Evolutionary conservation across 495 filamentous ascomycete species (phyloP), one percentile per base, ranked within the genome.

Genomic region (Aspergillus sclerotioniger): DNA sequence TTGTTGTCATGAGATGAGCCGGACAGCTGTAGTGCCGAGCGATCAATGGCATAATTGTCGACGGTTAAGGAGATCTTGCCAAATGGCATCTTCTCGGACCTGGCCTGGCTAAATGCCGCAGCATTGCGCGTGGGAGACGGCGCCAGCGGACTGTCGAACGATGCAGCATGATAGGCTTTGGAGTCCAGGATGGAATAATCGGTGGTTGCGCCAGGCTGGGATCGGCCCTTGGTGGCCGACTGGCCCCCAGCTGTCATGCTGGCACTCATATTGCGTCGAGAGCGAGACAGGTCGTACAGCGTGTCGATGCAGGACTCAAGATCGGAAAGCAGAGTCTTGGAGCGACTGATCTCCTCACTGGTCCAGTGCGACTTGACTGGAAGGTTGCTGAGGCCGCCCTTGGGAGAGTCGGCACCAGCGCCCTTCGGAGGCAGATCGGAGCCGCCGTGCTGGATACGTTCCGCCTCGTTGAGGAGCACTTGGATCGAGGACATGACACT

Each of bases 401-500:
- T 77, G 10, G 71, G 65, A 16, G 73, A 45, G 47, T 75, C 75
- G 5, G 71, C 50, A 43, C 67, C 66, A 45, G 60, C 66, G 46
- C 71, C 71, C 48, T 78, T 79, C 8, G 76, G 68, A 20, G 73
- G 68, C 8, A 74, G 54, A 39, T 67, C 71, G 1, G 74, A 70
- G 44, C 80, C 79, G 21, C 78, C 73, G 59, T 77, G 80, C 76
- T 87, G 90, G n/a, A 95, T 75, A 32, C 82, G 81, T 69, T 96
- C 92, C 16, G 90, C 90, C 66, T 95, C 89, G 44, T 90, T 88
- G 35, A 96, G 79, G 21, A 92, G 86, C 56, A 91, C 90, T 70
- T 91, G 90, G 67, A 96, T 96, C 6, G 89, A 90, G 17, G 84
- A 84, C 85, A 97, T 89, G 52, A 96, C 90, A 68, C 90, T 94